Conservation (phyloP, 139 green algal species). For the Gonium pectorale region DNA sequence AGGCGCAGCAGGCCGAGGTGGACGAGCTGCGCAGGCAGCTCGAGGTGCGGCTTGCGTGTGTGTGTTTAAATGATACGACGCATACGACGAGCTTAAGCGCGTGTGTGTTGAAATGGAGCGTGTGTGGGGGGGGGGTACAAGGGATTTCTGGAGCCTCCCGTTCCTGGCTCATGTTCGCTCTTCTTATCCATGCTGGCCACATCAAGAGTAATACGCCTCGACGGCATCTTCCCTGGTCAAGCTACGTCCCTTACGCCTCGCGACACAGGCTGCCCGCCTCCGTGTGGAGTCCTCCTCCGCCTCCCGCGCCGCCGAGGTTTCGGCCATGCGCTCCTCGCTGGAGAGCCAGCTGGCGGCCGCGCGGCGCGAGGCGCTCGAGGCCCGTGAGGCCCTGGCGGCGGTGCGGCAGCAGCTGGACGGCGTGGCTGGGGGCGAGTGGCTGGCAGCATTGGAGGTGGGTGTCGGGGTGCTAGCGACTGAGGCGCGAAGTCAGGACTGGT, state of each 20-base stretch:
- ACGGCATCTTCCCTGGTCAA: no score
- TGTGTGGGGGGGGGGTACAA: no score
- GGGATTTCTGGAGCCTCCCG: no score
- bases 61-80: background rate
- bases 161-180: no score
- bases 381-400: slow-evolving; percentile 10
- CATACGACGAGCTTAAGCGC: background rate
- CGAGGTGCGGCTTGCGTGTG: background rate
- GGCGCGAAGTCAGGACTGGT: no score
- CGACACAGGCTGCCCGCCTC: background rate
- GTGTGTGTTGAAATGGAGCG: no score
- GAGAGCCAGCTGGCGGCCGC: slow-evolving; percentile 35
- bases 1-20: slow-evolving; percentile 16
- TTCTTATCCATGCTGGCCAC: no score
- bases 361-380: slow-evolving; percentile 31
- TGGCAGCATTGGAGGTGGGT: slow-evolving; percentile 16
- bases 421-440: slow-evolving; percentile 15
- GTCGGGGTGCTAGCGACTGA: no score
- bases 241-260: no score
- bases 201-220: background rate
- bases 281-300: slow-evolving; percentile 11
- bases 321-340: slow-evolving; percentile 33
- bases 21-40: slow-evolving; percentile 5
- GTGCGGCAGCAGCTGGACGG: slow-evolving; percentile 47
- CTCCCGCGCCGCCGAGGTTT: slow-evolving; percentile 39